These are phyloP conservation scores for Aphanocladium album DNA, from an alignment of 2,329 filamentous ascomycete genomes.

Conservation along the genomic window DNA sequence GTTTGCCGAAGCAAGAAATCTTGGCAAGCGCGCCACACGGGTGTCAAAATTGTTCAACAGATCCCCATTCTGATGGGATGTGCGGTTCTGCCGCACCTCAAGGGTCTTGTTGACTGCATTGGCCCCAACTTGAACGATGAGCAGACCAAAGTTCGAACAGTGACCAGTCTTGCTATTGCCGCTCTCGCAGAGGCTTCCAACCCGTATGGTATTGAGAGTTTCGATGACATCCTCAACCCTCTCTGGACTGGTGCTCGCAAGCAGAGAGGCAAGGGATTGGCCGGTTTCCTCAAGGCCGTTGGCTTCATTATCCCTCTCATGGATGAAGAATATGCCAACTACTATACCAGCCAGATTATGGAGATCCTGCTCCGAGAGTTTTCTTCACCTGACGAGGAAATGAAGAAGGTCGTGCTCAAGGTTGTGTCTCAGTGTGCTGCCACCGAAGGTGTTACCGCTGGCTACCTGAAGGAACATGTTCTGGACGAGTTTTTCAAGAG, in stretches of 20 bases:
- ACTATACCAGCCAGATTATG: conserved; percentile 98
- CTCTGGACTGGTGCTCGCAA: conserved; percentile 95
- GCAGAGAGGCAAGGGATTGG: conserved; percentile 92
- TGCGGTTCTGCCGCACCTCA: conserved; percentile 89
- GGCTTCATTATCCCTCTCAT: conserved; percentile 98
- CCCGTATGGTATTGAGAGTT: conserved; percentile 98
- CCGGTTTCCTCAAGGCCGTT: conserved; percentile 93
- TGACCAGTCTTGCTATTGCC: conserved; percentile 90
- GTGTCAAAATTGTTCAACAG: conserved; percentile 98
- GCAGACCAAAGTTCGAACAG: conserved; percentile 94
- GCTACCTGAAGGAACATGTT: conserved; percentile 92
- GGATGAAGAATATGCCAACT: conserved; percentile 99
- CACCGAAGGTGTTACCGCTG: conserved; percentile 90
- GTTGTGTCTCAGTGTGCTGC: conserved; percentile 93
- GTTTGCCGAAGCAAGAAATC: conserved; percentile 98
- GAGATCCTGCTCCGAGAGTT: conserved; percentile 96
- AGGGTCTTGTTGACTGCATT: conserved; percentile 94
- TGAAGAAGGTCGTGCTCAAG: conserved; percentile 99
- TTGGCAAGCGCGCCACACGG: conserved; percentile 95
- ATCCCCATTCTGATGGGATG: conserved; percentile 99
- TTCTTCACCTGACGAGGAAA: conserved; percentile 94
- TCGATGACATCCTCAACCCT: conserved; percentile 95
- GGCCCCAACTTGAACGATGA: conserved; percentile 94
- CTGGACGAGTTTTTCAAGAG: conserved; percentile 96
- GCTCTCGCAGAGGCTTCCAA: conserved; percentile 94